These are phyloP conservation scores for Lentinula detonsa DNA, from an alignment of 768 basidiomycete species.

Conservation along the genomic window DNA sequence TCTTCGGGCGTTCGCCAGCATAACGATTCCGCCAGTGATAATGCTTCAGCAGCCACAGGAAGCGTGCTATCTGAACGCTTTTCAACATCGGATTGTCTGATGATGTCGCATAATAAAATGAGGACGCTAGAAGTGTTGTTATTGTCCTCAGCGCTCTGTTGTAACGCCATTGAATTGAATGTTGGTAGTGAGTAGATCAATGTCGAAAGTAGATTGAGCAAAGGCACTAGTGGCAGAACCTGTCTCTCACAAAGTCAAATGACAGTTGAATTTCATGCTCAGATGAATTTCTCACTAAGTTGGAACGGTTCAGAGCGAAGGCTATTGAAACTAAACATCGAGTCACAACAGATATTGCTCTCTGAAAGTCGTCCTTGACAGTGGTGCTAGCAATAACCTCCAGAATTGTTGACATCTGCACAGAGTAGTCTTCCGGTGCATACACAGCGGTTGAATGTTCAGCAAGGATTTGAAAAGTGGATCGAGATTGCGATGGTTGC, in stretches of 20 bases:
- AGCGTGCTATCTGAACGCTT: slow-evolving; percentile 20
- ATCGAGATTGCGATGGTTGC: slow-evolving; percentile 24
- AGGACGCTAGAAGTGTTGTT: slow-evolving; percentile 27
- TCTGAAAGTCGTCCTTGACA: slow-evolving; percentile 25
- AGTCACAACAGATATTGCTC: slow-evolving; percentile 15
- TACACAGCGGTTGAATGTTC: slow-evolving; percentile 21
- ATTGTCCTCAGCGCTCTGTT: slow-evolving; percentile 18
- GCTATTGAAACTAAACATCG: slow-evolving; percentile 24
- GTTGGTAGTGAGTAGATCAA: slow-evolving; percentile 44
- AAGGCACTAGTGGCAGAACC: slow-evolving; percentile 39
- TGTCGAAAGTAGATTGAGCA: slow-evolving; percentile 46
- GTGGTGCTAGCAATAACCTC: slow-evolving; percentile 36
- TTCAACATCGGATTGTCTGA: slow-evolving; percentile 33
- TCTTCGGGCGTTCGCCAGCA: slow-evolving; percentile 43
- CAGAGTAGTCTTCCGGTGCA: slow-evolving; percentile 28
- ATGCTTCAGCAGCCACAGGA: slow-evolving; percentile 31
- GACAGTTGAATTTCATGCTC: not conserved
- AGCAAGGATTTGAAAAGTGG: slow-evolving; percentile 52
- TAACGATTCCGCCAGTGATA: slow-evolving; percentile 49
- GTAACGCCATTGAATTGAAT: slow-evolving; percentile 33
- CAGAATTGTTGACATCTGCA: slow-evolving; percentile 37
- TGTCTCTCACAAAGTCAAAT: slow-evolving; percentile 17
- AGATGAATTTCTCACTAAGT: slow-evolving; percentile 31
- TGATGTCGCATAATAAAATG: slow-evolving; percentile 30
- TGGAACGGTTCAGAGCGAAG: slow-evolving; percentile 26